Evolutionary conservation across 352 stramenopile genomes (phyloP), one percentile per base, ranked within the genome.

Genomic region (Labyrinthula sp.): DNA sequence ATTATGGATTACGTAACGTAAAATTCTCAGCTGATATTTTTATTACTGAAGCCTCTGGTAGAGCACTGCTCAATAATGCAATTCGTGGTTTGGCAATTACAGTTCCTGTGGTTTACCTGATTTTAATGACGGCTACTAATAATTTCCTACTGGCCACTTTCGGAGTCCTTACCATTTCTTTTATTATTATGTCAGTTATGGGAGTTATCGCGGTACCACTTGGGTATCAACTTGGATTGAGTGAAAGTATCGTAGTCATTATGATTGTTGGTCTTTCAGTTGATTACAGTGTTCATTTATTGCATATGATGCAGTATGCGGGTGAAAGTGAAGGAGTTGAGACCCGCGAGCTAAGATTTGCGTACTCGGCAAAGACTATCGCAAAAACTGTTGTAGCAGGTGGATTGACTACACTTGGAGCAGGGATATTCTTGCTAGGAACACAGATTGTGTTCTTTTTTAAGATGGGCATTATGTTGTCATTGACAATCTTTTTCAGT

Each of bases 181-280:
- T 21, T 30, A 63, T 66, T 38, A 55, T 66, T 25, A 15, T 43
- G 0, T 25, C 14, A 15, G 58, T 66, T 6, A 31, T 66, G 14
- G 60, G 54, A 15, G 38, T 57, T 1, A n/a, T n/a, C n/a, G 41
- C 39, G 17, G 30, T 56, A 2, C 22, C 49, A 2, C 40, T 64
- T 6, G 60, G 60, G 6, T 66, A 54, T 47, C 24, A 24, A 10
- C 38, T 66, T 1, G 60, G 60, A 17, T 38, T 66, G 26, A 45
- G 31, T 1, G 58, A 66, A 35, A 34, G 30, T 15, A 47, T 66
- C 33, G 52, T 55, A 8, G 47, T 24, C 7, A 52, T 66, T 31
- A 66, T 66, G 31, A 48, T 66, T 20, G 41, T 66, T 26, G 60
- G 60, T 29, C 45, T 66, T 35, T 33, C 23, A 4, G 60, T 66